These are phyloP conservation scores for Herpetospermum pedunculosum DNA, from an alignment of 306 rosid genomes.

Conservation along the genomic window DNA sequence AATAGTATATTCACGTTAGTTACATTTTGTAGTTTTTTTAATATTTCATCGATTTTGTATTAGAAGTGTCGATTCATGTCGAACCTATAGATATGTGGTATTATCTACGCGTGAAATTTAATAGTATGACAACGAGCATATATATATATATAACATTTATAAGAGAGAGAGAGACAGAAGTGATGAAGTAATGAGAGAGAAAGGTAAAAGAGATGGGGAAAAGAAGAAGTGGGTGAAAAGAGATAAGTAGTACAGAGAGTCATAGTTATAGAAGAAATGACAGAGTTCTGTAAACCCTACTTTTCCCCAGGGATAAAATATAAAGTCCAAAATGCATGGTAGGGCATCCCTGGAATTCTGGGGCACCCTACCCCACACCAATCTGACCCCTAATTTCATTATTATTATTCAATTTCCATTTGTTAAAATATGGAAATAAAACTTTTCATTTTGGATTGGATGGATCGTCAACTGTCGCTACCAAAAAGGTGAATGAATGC, in stretches of 20 bases:
- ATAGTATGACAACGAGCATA: no score
- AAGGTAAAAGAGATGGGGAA: background rate
- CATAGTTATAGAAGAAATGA: background rate
- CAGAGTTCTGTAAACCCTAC: background rate
- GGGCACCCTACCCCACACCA: background rate
- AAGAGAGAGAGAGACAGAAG: no score
- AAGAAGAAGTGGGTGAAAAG: background rate
- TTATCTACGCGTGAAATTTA: no score
- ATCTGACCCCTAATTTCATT: no score
- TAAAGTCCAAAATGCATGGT: background rate
- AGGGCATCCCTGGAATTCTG: background rate
- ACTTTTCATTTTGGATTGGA: background rate
- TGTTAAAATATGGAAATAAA: background rate
- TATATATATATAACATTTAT: no score
- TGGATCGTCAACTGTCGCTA: background rate
- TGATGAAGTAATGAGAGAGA: background rate
- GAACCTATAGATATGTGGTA: no score
- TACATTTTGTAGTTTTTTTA: no score
- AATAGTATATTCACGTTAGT: no score
- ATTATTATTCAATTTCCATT: background rate
- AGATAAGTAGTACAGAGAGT: background rate
- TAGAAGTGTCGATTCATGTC: no score
- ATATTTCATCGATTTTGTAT: no score
- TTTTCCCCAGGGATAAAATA: background rate
- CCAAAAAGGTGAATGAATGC: background rate